Base-by-base conservation (phyloP, 2,329 filamentous ascomycete species). In the Phoma sp. region DNA sequence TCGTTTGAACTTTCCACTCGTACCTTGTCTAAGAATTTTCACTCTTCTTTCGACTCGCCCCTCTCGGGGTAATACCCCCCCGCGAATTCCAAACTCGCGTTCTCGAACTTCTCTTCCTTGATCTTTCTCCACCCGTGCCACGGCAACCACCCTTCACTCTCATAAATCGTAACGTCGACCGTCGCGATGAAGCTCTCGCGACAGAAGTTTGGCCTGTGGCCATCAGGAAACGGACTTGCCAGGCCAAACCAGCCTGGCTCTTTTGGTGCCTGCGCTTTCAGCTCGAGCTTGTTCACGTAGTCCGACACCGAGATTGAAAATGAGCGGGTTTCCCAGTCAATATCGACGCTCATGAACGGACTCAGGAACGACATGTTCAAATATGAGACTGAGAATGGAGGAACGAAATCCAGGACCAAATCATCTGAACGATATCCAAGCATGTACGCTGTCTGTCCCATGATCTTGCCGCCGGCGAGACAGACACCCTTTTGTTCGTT, bases 1-100 rank as follows among this genome's bases (percentile, higher is more conserved):
- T 29, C 27, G 10, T 9, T 29, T 12, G 25, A 29, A 29, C 22
- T 24, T 29, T 10, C 9, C 29, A 10, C 12, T 13, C 12, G 29
- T 31, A 13, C 27, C 10, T 31, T 13, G 12, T 31, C 29, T 2
- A 4, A 13, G 15, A 1, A 31, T 10, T 6, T 15, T 19, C 47
- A 55, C 6, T 55, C 43, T 19, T 76, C 65, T 45, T 72, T 73
- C 22, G 71, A 70, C 50, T 76, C 60, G 2, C 78, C 79, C 37
- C 74, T 72, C 25, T 72, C 74, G 6, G 75, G 74, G 68, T 80
- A 82, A 60, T 79, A 82, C 1, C 65, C 77, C 0, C 78, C 80
- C 0, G 80, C 80, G 71, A 82, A 82, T 57, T 82, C 80, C 51
- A 83, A 53, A 66, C 79, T 79, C 24, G 71, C 77, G 10, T 69